A percentile compares a stretch with the other conserved stretches of the same genome.
Evolutionary conservation across 2,329 filamentous ascomycete genomes (phyloP).

Genomic region (Colletotrichum phormii): DNA sequence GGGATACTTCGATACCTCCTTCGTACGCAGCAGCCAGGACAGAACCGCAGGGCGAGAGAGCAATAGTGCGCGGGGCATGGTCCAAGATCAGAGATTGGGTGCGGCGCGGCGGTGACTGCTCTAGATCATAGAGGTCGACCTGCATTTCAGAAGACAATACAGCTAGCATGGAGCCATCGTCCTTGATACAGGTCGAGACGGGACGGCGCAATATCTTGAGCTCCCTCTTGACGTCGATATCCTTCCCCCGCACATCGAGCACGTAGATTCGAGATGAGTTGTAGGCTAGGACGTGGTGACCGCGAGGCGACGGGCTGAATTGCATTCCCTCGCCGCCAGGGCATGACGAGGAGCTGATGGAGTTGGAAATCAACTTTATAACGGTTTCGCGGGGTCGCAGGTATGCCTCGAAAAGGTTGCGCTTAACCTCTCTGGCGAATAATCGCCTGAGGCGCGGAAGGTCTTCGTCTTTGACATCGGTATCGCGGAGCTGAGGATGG

Average conservation of each 20-base stretch:
- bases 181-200: slow-evolving; percentile 80
- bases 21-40: slow-evolving; percentile 88
- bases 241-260: slow-evolving; percentile 72
- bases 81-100: slow-evolving; percentile 82
- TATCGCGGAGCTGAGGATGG: slow-evolving; percentile 53
- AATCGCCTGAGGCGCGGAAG: slow-evolving; percentile 71
- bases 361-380: slow-evolving; percentile 85
- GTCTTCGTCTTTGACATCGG: slow-evolving; percentile 56
- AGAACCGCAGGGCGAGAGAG: slow-evolving; percentile 82
- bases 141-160: slow-evolving; percentile 86
- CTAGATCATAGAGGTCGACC: slow-evolving; percentile 86
- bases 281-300: slow-evolving; percentile 80
- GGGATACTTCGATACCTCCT: slow-evolving; percentile 89
- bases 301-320: slow-evolving; percentile 82
- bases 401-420: slow-evolving; percentile 83
- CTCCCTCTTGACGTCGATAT: slow-evolving; percentile 77
- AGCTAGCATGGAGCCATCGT: slow-evolving; percentile 80
- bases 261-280: slow-evolving; percentile 89
- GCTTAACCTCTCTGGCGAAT: slow-evolving; percentile 78
- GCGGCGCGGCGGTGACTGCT: slow-evolving; percentile 72
- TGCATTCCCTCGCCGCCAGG: slow-evolving; percentile 88
- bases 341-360: slow-evolving; percentile 84
- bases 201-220: slow-evolving; percentile 84
- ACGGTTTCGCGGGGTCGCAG: slow-evolving; percentile 76
- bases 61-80: slow-evolving; percentile 81